Base-by-base conservation (phyloP, 2,329 filamentous ascomycete species). In the Neobulgaria alba region DNA sequence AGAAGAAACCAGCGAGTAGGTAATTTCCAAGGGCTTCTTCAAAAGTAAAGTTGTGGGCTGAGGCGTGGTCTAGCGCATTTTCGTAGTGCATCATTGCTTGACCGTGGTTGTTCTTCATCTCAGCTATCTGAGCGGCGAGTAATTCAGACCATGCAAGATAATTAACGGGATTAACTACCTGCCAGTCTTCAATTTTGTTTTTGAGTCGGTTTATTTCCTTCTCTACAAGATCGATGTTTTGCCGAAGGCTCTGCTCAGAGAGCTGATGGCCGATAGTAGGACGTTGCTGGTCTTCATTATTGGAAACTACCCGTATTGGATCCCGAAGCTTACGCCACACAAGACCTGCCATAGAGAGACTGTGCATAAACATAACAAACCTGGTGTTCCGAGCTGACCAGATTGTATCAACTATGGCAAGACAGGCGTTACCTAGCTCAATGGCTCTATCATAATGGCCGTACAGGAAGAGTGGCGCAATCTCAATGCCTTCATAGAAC, bases 21-120 rank as follows among this genome's bases (percentile, higher is more conserved):
- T 85, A 84, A 54, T 83, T 82, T 12, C 77, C 75, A 2, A 87
- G 67, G 0, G 80, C 84, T 58, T 88, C 82, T 45, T 89, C 84
- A 36, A 87, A 73, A 2, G 72, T 55, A 47, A 84, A 82, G 32
- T 71, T 69, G 51, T 85, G 71, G 41, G 82, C 69, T 15, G 82
- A 70, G 10, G 80, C 75, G 53, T 88, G 83, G 52, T 89, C 82
- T 42, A 88, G 63, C 5, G 79, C 77, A 46, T 75, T 69, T 57
- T 90, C 85, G 53, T 86, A 89, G 33, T 72, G 65, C 17, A 65
- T 65, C 23, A 88, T 67, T 5, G 81, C 77, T 2, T 61, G 56
- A 3, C 74, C 77, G 45, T 77, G 69, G 23, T 80, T 63, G 5
- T 63, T 63, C 4, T 67, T 64, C 41, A 85, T 65, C 50, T 89